Base-by-base conservation (phyloP, 2,329 filamentous ascomycete species). In the Aspergillus sp. region DNA sequence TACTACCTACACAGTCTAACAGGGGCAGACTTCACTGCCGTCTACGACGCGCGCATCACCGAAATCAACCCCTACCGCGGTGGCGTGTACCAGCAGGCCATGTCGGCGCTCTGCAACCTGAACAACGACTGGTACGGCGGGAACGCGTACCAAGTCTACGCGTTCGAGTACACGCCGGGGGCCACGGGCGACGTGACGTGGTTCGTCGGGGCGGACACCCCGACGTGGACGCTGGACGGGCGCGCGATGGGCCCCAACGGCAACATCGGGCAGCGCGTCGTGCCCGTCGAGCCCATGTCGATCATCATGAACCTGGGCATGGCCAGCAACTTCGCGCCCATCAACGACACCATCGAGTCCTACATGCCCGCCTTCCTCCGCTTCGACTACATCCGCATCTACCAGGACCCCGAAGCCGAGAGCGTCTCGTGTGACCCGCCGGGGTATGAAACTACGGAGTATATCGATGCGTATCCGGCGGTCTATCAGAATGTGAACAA, bases 301-400 rank as follows among this genome's bases (percentile, higher is more conserved):
- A 58, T 83, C 12, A 66, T 83, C 44, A 67, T 76, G 60, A 84
- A 84, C 49, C 72, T 82, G 46, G 80, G 80, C 47, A 81, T 84
- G 72, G 78, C 74, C 4, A 68, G 68, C 46, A 74, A 71, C 55
- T 83, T 83, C 53, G 73, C 79, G 0, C 54, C 64, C 4, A 61
- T 82, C 40, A 75, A 82, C 47, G 55, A 75, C 36, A 68, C 67
- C 1, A 73, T 83, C 15, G 60, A 53, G 4, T 47, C 66, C 11
- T 57, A 73, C 26, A 64, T 81, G 47, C 79, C 79, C 2, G 78
- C 75, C 2, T 74, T 66, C 2, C 79, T 82, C 69, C 67, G 77
- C 2, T 64, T 83, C 36, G 79, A 83, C 54, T 82, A 82, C 51
- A 67, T 84, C 33, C 72, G 80, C 10, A 79, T 83, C 31, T 83